These are phyloP conservation scores for Penstemon davidsonii DNA, from an alignment of 257 asterid species.

Conservation along the genomic window DNA sequence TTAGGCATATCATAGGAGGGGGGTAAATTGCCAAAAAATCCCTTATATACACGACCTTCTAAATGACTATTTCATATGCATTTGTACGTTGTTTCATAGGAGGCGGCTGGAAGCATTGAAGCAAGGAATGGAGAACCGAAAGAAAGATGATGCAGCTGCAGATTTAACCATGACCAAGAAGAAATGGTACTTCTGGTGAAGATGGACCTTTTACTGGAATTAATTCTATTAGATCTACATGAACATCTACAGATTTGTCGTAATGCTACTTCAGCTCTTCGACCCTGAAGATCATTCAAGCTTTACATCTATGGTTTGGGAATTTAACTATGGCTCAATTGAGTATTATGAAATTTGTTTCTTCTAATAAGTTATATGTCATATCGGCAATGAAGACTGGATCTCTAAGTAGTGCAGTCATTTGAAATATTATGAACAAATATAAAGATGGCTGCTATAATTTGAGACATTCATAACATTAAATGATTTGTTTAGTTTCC, in stretches of 20 bases:
- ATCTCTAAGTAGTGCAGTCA: not conserved
- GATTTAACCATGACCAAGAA: conserved; percentile 38
- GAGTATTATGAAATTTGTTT: not conserved
- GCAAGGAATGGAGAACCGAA: conserved; percentile 71
- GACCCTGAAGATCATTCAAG: not conserved
- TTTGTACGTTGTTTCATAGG: conserved; percentile 37
- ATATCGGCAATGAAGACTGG: conserved; percentile 14
- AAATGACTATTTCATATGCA: not conserved
- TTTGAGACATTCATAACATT: not conserved
- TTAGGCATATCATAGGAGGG: no score
- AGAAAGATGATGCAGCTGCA: conserved; percentile 43
- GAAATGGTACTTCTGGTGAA: conserved; percentile 80
- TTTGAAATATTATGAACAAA: not conserved
- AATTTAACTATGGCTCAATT: conserved; percentile 8
- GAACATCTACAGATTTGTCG: not conserved
- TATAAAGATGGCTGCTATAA: not conserved
- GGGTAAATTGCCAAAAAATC: no score
- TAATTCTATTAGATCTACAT: not conserved
- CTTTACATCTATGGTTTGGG: not conserved
- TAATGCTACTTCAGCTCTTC: not conserved
- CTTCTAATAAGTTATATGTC: not conserved
- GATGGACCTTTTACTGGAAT: not conserved
- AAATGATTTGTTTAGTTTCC: not conserved
- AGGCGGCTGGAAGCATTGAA: conserved; percentile 68
- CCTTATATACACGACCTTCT: no score